A percentile compares a stretch with the other conserved stretches of the same genome.
phyloP scores from a whole-genome alignment of 305 asterid genomes.

The Solanum aculeatissimum region DNA sequence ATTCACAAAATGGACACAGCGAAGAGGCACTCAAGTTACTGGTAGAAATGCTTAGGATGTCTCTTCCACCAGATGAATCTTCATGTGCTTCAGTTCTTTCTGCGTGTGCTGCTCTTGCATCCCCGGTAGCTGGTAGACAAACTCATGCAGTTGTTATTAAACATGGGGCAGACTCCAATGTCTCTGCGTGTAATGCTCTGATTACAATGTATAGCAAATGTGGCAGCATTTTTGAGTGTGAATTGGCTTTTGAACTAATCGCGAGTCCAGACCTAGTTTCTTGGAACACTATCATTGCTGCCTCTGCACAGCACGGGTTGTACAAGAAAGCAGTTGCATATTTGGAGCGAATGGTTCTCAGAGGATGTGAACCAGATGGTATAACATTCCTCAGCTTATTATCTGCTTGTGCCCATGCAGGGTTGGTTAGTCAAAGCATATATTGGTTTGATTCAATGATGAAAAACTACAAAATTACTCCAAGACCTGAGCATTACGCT shows the following conservation, averaged over 20 bases:
- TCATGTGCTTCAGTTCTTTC: slow-evolving; percentile 2
- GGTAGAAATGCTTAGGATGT: neutral
- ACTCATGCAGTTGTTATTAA: slow-evolving; percentile 4
- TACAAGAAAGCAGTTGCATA: neutral
- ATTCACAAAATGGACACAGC: neutral
- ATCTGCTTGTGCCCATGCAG: slow-evolving; percentile 8
- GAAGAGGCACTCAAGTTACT: slow-evolving; percentile 3
- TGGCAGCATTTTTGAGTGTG: slow-evolving; percentile 7
- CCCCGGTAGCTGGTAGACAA: slow-evolving; percentile 1
- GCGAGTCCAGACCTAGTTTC: slow-evolving; percentile 1
- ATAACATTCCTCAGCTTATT: slow-evolving; percentile 6
- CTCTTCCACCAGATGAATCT: slow-evolving; percentile 4
- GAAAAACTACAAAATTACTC: neutral
- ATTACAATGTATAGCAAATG: slow-evolving; percentile 12
- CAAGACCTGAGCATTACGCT: slow-evolving; percentile 5
- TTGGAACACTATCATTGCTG: slow-evolving; percentile 8
- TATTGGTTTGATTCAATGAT: slow-evolving; percentile 6
- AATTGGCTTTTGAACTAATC: neutral
- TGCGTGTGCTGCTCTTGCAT: slow-evolving; percentile 7
- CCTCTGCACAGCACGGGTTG: slow-evolving; percentile 8
- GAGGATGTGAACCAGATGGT: slow-evolving; percentile 3
- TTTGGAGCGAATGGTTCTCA: slow-evolving; percentile 1
- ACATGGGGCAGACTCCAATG: neutral
- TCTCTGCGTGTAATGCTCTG: slow-evolving; percentile 1
- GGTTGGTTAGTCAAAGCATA: neutral